Evolutionary conservation across 2,329 filamentous ascomycete genomes (phyloP), one percentile per base, ranked within the genome.

Genomic region (Aspergillus hortae): DNA sequence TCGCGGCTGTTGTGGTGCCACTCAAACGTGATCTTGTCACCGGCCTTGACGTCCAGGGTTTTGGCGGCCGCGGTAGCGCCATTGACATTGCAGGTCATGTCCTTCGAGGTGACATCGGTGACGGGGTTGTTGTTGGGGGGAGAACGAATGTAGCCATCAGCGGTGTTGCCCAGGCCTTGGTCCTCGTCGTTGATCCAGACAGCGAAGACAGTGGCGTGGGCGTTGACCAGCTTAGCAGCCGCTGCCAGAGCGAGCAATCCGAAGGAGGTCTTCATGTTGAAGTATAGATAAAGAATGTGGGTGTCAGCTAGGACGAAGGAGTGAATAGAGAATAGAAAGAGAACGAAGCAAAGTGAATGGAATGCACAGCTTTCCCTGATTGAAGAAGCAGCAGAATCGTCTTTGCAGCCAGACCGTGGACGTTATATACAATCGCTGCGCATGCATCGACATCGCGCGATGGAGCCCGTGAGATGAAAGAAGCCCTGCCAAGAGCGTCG

Each of bases 171-270:
- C 36, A 49, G 35, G 15, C 59, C 59, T 46, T 61, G 57, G 52
- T 61, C 59, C 23, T 53, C 52, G 41, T 56, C 59, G 54, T 61
- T 61, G 51, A 61, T 55, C 57, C 57, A 61, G 54, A 60, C 50
- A 51, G 59, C 59, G 36, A 54, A 44, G 49, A 61, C 57, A 33
- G 59, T 61, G 51, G 59, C 17, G 54, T 61, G 59, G 44, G 59
- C 56, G 45, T 40, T 51, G 41, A 46, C 59, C 38, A 61, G 52
- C 48, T 55, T 58, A 25, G 59, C 52, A 38, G 56, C 55, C 43
- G 59, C 59, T 60, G 59, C 59, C 57, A 61, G 59, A 60, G 59
- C 59, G 56, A 61, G 56, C 46, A 61, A 41, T 43, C 59, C 52
- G 49, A 53, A 55, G 30, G 56, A 52, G 30, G 54, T 40, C 57